Conservation (phyloP, 208 protist genomes). For the Leishmania major region DNA sequence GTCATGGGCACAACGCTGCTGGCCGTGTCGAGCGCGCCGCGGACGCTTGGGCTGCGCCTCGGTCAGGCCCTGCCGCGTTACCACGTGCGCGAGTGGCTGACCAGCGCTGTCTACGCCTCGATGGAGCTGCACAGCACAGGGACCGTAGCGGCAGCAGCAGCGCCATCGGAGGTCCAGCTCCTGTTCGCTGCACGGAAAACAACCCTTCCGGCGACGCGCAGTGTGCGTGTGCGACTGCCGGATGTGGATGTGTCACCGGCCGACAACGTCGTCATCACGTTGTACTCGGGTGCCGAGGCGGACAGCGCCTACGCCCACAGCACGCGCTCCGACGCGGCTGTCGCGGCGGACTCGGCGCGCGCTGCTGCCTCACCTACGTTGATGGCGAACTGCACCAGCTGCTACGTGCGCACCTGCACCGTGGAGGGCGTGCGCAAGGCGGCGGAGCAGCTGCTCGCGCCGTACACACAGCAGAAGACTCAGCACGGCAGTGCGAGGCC, state of each 20-base stretch:
- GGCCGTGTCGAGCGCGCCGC: slow-evolving; percentile 31
- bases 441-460: neutral
- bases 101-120: slow-evolving; percentile 47
- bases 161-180: neutral
- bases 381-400: slow-evolving; percentile 8
- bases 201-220: slow-evolving; percentile 16
- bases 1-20: slow-evolving; percentile 73
- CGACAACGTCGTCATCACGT: slow-evolving; percentile 11
- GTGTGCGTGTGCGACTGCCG: slow-evolving; percentile 8
- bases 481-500: neutral
- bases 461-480: slow-evolving; percentile 7
- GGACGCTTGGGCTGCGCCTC: slow-evolving; percentile 9
- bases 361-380: neutral
- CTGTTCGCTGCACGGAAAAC: slow-evolving; percentile 17
- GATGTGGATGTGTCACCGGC: neutral
- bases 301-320: slow-evolving; percentile 13
- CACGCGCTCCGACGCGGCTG: neutral
- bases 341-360: too few relatives aligned
- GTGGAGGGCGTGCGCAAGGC: slow-evolving; percentile 2
- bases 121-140: neutral
- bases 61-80: slow-evolving; percentile 17
- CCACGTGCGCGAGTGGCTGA: slow-evolving; percentile 49
- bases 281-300: slow-evolving; percentile 16
- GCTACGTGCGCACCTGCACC: slow-evolving; percentile 21
- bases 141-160: neutral